These are phyloP conservation scores for Jasminum sambac DNA, from an alignment of 257 asterid genomes.

Conservation along the genomic window DNA sequence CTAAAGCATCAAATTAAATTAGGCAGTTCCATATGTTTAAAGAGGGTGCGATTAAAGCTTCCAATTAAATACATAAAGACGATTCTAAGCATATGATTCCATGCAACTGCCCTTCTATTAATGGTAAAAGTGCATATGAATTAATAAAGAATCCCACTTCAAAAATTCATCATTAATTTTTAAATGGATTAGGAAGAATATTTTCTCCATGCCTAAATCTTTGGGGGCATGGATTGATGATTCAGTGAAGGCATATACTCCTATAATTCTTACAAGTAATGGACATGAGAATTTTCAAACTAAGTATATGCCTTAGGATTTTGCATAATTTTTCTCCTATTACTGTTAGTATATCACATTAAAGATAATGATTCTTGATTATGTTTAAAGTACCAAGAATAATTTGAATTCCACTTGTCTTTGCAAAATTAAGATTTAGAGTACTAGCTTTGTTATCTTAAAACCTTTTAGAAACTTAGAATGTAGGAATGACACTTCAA, in stretches of 20 bases:
- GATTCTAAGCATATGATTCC: conserved; percentile 50
- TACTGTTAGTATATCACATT: not conserved
- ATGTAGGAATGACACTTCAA: conserved; percentile 8
- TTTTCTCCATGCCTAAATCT: conserved; percentile 17
- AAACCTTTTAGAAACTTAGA: not conserved
- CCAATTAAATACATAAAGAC: conserved; percentile 21
- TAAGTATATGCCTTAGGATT: conserved; percentile 8
- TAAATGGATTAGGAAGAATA: conserved; percentile 5
- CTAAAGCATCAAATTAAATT: not conserved
- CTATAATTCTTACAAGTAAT: conserved; percentile 5
- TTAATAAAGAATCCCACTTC: conserved; percentile 33
- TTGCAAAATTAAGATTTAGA: not conserved
- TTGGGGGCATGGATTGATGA: conserved; percentile 16
- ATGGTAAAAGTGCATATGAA: conserved; percentile 27
- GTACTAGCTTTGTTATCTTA: not conserved
- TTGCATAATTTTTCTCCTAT: conserved; percentile 22
- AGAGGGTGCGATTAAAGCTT: conserved; percentile 12
- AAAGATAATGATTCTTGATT: conserved; percentile 9
- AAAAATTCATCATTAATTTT: conserved; percentile 11
- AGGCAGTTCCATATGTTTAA: not conserved
- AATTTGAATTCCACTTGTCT: not conserved
- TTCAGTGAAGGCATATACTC: conserved; percentile 28
- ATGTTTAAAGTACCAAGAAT: no score
- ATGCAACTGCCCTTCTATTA: conserved; percentile 29
- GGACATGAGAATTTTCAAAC: conserved; percentile 8